Conservation (phyloP, 2,329 filamentous ascomycete species). For the Colletotrichum zoysiae region DNA sequence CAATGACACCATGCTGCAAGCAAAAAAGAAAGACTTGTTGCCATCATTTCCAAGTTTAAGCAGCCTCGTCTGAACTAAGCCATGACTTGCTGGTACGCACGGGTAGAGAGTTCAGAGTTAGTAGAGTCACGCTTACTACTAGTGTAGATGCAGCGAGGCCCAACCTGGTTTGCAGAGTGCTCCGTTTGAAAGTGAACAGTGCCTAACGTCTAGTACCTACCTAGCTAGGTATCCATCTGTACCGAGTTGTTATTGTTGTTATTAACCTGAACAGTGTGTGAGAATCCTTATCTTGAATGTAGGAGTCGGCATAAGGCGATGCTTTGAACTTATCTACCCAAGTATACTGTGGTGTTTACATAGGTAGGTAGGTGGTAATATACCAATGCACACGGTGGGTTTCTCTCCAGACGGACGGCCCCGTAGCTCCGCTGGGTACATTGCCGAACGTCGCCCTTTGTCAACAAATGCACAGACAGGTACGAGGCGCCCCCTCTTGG, state of each 20-base stretch:
- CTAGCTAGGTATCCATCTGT: too few relatives aligned
- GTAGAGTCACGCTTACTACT: not conserved
- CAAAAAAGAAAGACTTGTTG: not conserved
- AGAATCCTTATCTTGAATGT: constrained; percentile 1
- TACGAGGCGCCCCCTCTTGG: too few relatives aligned
- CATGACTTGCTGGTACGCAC: not conserved
- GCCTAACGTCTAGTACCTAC: not conserved
- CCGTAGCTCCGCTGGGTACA: not conserved
- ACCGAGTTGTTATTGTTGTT: too few relatives aligned
- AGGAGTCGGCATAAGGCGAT: not conserved
- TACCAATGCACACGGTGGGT: not conserved
- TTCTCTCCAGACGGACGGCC: not conserved
- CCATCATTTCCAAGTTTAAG: not conserved
- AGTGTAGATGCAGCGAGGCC: not conserved
- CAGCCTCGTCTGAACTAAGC: not conserved
- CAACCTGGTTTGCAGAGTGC: not conserved
- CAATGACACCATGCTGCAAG: not conserved
- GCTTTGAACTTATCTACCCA: not conserved
- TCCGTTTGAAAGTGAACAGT: not conserved
- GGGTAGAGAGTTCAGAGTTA: not conserved
- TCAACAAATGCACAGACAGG: not conserved
- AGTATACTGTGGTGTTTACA: not conserved
- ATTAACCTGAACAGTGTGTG: not conserved
- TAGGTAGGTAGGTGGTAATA: not conserved
- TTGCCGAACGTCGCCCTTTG: not conserved